Evolutionary conservation across 1,284 basidiomycete genomes (phyloP), one percentile per base, ranked within the genome.

Genomic region (Pterulicium gracile): DNA sequence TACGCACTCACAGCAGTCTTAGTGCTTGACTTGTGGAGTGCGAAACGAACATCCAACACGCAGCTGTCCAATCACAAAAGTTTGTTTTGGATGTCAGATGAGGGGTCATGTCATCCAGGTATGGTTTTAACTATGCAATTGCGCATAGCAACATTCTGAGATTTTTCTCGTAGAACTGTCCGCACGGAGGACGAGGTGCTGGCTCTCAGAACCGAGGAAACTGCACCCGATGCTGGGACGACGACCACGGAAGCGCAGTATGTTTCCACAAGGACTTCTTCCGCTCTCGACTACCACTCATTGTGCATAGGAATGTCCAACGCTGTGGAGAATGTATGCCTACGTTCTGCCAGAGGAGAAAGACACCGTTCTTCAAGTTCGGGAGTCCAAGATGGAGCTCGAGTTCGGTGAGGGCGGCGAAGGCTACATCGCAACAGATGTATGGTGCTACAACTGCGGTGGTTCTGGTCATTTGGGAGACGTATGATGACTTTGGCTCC

Each of bases 361-460:
- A 21, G 59, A 64, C 3, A 53, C 58, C 2, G 73, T 71, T n/a
- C 58, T 83, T 1, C 58, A 62, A n/a, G 54, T 49, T 20, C 73
- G 84, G 24, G 58, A 65, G 24, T 81, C 72, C 55, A 69, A 66
- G 46, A 17, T 5, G 7, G 55, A 63, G 2, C 56, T 79, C 4
- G 54, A 56, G 3, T 58, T 85, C 5, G 83, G 83, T n/a, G 56
- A 79, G 49, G 85, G 85, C n/a, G 82, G 84, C 7, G 84, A 88
- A 59, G 82, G 76, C 3, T 86, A 82, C 58, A 79, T 88, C 49
- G 78, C 74, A 5, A 67, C 66, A 47, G 82, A 83, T 54, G 68
- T 77, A 49, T 91, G 84, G 82, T 96, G 92, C 62, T 93, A 93
- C 65, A 92, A 91, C 57, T 96, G 92, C 56, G 89, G 87, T 20